Base-by-base conservation (phyloP, 805 yeast genomes). In the Metschnikowia cubensis region DNA sequence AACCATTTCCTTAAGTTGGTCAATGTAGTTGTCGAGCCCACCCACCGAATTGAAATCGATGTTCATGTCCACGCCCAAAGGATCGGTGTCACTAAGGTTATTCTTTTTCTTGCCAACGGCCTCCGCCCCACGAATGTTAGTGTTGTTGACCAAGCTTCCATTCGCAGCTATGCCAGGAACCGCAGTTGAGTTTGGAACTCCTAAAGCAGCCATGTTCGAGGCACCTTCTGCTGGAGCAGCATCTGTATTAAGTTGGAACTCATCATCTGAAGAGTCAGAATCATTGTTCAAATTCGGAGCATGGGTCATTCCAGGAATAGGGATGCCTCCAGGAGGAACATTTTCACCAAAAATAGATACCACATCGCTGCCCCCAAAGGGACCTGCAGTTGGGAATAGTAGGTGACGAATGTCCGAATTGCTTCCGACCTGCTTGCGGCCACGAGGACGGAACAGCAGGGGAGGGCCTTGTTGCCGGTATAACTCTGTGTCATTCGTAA, bases 361-460 rank as follows among this genome's bases (percentile, higher is more conserved):
- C 0, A 89, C 96, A 63, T 92, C 97, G 53, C 92, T 85, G 20
- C 99, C 99, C 29, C 99, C 99, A 74, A 92, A 92, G 1, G 99
- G 99, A 0, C 99, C 99, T 14, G 90, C 89, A 0, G 97, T 92
- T 6, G 97, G 96, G 61, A 87, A 91, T 35, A 94, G 70, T 37
- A 96, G 78, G 60, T 90, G 78, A 37, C 86, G 64, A 48, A 66
- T 70, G 38, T 73, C 77, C 25, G 77, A 80, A 40, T 79, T 81
- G 47, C 61, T 62, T 15, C 73, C 63, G 6, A 69, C 61, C 6
- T 52, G 49, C 42, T 51, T 55, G 17, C 64, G 55, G 17, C 62
- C 61, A 17, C 75, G 68, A n/a, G 70, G 67, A 37, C 76, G 53
- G n/a, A 39, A 17, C 50, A 46, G 57, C 44, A 41, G 54, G 6